phyloP scores from a whole-genome alignment of 495 filamentous ascomycete genomes.

The Aspergillus nanangensis region DNA sequence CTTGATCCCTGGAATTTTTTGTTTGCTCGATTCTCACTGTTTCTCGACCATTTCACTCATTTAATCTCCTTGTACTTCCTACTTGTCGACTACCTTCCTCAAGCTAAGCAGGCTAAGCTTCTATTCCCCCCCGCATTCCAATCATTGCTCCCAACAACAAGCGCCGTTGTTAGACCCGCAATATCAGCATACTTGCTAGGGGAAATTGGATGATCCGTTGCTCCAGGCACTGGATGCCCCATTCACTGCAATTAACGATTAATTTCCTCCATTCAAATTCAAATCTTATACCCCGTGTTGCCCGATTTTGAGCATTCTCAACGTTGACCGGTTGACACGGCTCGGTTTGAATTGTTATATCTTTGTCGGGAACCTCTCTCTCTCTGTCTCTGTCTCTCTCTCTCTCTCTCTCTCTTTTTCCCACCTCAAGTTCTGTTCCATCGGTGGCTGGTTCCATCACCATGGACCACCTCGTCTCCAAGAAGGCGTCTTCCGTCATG shows the following conservation, averaged over 20 bases:
- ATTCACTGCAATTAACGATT: neutral
- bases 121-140: constrained; percentile 16
- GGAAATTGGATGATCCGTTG: neutral
- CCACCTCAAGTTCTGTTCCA: neutral
- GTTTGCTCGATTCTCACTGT: neutral
- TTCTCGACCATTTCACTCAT: no score
- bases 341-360: neutral
- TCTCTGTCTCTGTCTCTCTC: neutral
- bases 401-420: neutral
- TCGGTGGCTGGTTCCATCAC: neutral
- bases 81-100: no score
- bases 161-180: neutral
- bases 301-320: neutral
- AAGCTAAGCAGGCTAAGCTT: neutral
- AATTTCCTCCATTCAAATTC: neutral
- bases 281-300: neutral
- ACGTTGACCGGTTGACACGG: neutral
- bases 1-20: neutral
- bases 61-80: no score
- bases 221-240: constrained; percentile 13
- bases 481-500: constrained; percentile 3
- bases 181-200: neutral
- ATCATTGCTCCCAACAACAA: constrained; percentile 11
- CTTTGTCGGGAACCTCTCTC: neutral
- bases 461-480: constrained; percentile 8